Base-by-base conservation (phyloP, 2,329 filamentous ascomycete species). In the Geosmithia morbida region DNA sequence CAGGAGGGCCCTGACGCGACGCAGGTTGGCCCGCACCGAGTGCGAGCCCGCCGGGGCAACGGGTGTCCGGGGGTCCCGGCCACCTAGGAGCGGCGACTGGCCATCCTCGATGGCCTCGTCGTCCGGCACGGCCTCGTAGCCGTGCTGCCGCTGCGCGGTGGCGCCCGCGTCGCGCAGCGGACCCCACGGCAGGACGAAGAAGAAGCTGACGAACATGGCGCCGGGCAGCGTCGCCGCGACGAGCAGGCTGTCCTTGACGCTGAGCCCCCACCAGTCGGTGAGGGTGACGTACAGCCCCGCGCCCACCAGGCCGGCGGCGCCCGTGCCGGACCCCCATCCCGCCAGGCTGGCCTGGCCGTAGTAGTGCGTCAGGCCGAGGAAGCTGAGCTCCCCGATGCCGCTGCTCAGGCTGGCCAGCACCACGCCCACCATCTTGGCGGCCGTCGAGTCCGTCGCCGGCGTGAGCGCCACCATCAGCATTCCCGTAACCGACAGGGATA, bases 291-390 rank as follows among this genome's bases (percentile, higher is more conserved):
- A 98, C 14, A 90, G 72, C 0, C 88, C 88, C 1, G 90, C 87
- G 5, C 92, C 92, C 1, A 90, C 72, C 49, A 98, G 63, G 0
- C 90, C 90, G 1, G 90, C 90, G 0, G 85, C 90, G 1, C 90
- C 90, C 0, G 90, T 96, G 0, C 90, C 90, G 52, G 85, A 90
- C 0, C 87, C 85, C 92, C 92, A 98, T 37, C 87, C 83, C 0
- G 89, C 89, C 17, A 97, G 72, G 55, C 87, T 87, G 63, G 86
- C 83, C 8, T 79, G 81, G 0, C 90, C 92, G 57, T 97, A 97
- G 67, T 85, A 96, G 61, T 97, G 90, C 14, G 90, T 94, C 57
- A 98, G 66, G 1, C 87, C 85, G 6, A 98, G 68, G 59, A 97
- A 96, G 63, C 84, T 94, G 50, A 96, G 70, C 67, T 97, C 92